Evolutionary conservation across 78 protist species (phyloP).

Genomic region (Emiliania huxleyi): DNA sequence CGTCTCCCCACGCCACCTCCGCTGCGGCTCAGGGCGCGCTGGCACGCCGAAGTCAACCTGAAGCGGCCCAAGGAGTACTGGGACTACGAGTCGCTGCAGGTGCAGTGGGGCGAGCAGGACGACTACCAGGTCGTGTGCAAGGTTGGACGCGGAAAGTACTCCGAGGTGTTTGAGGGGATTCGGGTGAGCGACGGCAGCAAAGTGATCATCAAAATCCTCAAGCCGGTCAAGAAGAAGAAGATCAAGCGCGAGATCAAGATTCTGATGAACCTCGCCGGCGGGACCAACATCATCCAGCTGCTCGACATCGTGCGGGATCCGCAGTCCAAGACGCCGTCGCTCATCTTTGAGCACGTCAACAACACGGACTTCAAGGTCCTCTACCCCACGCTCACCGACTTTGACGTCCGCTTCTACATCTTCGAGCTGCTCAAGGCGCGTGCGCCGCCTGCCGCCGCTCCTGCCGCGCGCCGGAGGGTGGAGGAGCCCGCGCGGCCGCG

Average conservation of each 20-base stretch:
- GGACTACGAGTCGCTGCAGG: constrained; percentile 71
- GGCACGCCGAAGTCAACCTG: constrained; percentile 56
- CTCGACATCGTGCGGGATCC: constrained; percentile 96
- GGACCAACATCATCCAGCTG: constrained; percentile 92
- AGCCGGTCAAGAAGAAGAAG: constrained; percentile 85
- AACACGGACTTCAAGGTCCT: constrained; percentile 90
- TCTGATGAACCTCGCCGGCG: constrained; percentile 93
- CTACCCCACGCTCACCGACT: constrained; percentile 91
- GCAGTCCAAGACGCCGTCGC: constrained; percentile 86
- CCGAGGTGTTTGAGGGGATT: constrained; percentile 98
- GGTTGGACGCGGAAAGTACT: constrained; percentile 99
- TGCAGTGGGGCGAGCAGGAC: constrained; percentile 76
- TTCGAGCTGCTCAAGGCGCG: constrained; percentile 94
- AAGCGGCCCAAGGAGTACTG: constrained; percentile 61
- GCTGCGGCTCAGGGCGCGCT: neutral
- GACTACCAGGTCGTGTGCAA: constrained; percentile 91
- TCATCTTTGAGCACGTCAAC: constrained; percentile 95
- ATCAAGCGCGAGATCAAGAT: constrained; percentile 97
- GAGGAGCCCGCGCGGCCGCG: no score
- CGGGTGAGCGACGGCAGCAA: constrained; percentile 53
- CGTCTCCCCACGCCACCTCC: no score
- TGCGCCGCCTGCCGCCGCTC: constrained; percentile 39
- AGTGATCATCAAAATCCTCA: constrained; percentile 71
- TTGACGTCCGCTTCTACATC: constrained; percentile 94
- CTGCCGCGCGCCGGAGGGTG: no score